Evolutionary conservation across 768 basidiomycete species (phyloP).

Genomic region (Panaeolus papilionaceus): DNA sequence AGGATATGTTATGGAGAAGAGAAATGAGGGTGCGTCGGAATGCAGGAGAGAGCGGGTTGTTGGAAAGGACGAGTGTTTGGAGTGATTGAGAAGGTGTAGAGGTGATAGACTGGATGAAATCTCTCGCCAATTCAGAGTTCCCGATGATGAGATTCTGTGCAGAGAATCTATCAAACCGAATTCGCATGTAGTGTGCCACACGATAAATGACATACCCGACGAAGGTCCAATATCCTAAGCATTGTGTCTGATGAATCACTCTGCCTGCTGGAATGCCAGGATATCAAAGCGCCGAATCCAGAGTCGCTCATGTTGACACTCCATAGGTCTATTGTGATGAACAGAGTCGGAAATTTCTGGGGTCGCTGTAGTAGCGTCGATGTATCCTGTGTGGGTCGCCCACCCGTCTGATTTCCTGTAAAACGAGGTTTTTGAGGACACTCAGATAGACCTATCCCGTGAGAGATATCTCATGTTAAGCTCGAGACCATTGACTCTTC

Average conservation of each 20-base stretch:
- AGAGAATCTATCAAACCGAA: neutral
- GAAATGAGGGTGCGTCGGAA: slow-evolving; percentile 25
- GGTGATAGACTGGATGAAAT: neutral
- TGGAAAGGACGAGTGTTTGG: slow-evolving; percentile 21
- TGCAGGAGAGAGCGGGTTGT: slow-evolving; percentile 25
- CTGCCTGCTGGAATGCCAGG: neutral
- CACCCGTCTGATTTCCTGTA: neutral
- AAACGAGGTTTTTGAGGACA: neutral
- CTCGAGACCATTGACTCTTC: too few species aligned
- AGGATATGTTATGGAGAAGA: slow-evolving; percentile 19
- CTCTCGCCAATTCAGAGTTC: neutral
- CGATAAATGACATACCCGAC: slow-evolving; percentile 2
- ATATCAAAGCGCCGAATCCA: neutral
- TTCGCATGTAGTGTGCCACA: neutral
- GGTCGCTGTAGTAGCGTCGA: neutral
- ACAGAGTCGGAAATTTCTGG: neutral
- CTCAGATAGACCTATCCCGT: too few species aligned
- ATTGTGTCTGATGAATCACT: neutral
- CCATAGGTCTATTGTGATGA: neutral
- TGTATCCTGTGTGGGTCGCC: neutral
- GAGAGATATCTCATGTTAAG: too few species aligned
- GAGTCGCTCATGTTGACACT: neutral
- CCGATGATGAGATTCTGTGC: neutral
- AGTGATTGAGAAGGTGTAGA: slow-evolving; percentile 11
- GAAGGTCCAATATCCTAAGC: neutral